phyloP scores from a whole-genome alignment of 1,284 basidiomycete species.

The Pulchroboletus neoregius region DNA sequence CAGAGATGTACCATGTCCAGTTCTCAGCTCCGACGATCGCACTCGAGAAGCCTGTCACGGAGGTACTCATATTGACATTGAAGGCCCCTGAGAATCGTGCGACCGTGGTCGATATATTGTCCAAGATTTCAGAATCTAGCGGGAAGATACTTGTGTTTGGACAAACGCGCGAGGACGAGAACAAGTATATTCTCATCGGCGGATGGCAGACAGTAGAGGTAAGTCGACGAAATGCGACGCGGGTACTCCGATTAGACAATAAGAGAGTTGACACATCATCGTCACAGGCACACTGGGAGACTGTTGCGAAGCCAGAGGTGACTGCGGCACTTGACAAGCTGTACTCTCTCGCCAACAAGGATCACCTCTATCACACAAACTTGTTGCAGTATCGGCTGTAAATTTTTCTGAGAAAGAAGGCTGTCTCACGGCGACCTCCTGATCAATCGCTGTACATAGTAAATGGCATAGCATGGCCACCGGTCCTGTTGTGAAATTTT shows the following conservation, averaged over 20 bases:
- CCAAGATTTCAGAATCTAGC: slow-evolving; percentile 13
- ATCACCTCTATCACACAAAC: slow-evolving; percentile 11
- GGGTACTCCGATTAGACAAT: too few species aligned
- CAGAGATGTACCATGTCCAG: slow-evolving; percentile 23
- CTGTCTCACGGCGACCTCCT: too few species aligned
- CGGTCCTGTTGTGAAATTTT: too few species aligned
- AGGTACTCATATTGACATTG: slow-evolving; percentile 19
- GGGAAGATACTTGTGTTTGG: slow-evolving; percentile 21
- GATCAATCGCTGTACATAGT: too few species aligned
- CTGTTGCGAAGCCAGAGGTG: slow-evolving; percentile 8
- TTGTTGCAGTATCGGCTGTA: slow-evolving; percentile 5
- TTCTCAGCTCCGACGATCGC: slow-evolving; percentile 19
- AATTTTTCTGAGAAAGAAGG: too few species aligned
- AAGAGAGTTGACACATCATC: neutral
- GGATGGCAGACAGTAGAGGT: slow-evolving; percentile 29
- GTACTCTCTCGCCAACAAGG: slow-evolving; percentile 8
- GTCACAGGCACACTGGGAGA: slow-evolving; percentile 11
- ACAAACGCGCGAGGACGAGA: slow-evolving; percentile 23
- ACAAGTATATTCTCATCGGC: slow-evolving; percentile 18
- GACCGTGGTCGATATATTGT: slow-evolving; percentile 12
- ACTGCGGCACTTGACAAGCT: slow-evolving; percentile 3
- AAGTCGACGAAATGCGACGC: neutral
- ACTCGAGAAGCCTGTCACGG: slow-evolving; percentile 21
- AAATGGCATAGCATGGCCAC: too few species aligned
- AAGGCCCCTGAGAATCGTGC: slow-evolving; percentile 24